These are phyloP conservation scores for Myriangium duriaei DNA, from an alignment of 2,329 filamentous ascomycete genomes.

Conservation along the genomic window DNA sequence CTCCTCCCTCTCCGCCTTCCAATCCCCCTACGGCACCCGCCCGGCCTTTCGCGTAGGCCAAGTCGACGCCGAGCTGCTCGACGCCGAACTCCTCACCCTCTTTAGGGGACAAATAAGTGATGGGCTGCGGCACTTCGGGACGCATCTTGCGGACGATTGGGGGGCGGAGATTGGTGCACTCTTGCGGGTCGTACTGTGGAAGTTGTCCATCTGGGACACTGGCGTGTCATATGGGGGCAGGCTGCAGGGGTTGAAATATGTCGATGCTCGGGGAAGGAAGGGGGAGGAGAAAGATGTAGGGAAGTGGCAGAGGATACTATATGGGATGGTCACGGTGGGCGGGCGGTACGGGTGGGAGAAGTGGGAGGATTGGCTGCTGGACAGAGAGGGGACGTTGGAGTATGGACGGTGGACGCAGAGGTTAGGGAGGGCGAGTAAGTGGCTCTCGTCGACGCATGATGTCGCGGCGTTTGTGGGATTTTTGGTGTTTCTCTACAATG, in stretches of 20 bases:
- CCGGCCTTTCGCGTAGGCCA: conserved; percentile 90
- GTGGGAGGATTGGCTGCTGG: conserved; percentile 77
- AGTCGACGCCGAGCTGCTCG: conserved; percentile 87
- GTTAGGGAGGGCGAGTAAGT: conserved; percentile 57
- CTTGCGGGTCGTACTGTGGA: conserved; percentile 73
- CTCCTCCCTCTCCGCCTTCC: conserved; percentile 35
- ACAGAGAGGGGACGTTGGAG: conserved; percentile 63
- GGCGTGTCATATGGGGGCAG: conserved; percentile 89
- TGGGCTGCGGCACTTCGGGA: conserved; percentile 74
- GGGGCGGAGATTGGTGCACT: conserved; percentile 69
- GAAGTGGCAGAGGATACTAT: conserved; percentile 70
- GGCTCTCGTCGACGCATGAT: conserved; percentile 62
- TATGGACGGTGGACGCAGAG: conserved; percentile 37
- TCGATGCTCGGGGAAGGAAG: conserved; percentile 41
- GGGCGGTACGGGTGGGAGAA: conserved; percentile 84
- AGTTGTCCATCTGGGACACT: conserved; percentile 92
- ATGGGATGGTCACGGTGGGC: conserved; percentile 74
- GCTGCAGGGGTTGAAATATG: conserved; percentile 81
- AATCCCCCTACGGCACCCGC: conserved; percentile 62
- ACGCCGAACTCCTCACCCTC: conserved; percentile 81
- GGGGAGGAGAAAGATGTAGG: conserved; percentile 47
- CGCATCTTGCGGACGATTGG: conserved; percentile 73
- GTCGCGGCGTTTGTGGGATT: conserved; percentile 75
- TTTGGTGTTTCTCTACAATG: conserved; percentile 79
- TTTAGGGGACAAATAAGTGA: conserved; percentile 78